Evolutionary conservation across 2,329 filamentous ascomycete species (phyloP).

Genomic region (Botrytis paeoniae): DNA sequence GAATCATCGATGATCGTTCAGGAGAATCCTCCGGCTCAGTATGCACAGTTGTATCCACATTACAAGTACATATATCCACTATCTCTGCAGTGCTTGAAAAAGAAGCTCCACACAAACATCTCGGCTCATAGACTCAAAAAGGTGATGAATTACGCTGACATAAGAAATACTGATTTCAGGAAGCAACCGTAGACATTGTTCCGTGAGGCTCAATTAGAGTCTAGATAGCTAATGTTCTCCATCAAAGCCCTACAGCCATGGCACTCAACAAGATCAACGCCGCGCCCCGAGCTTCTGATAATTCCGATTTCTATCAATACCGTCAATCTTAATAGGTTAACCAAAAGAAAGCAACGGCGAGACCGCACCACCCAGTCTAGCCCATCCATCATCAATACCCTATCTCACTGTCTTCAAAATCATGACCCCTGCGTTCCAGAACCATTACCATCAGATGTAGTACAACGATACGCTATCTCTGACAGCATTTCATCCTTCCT

Average conservation of each 20-base stretch:
- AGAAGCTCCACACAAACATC: neutral
- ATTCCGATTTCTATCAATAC: too few relatives aligned
- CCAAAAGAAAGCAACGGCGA: neutral
- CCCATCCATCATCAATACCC: neutral
- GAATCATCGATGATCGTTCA: neutral
- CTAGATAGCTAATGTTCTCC: neutral
- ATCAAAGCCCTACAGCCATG: neutral
- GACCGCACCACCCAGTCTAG: neutral
- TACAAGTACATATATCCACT: neutral
- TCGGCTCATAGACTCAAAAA: neutral
- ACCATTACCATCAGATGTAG: neutral
- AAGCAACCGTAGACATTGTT: neutral
- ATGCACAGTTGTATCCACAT: neutral
- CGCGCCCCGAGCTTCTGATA: neutral
- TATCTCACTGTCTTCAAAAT: neutral
- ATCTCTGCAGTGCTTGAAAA: too few relatives aligned
- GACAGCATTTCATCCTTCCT: neutral
- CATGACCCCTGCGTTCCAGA: neutral
- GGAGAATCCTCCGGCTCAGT: neutral
- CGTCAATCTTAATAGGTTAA: neutral
- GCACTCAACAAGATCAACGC: neutral
- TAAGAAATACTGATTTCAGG: neutral
- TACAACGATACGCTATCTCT: neutral
- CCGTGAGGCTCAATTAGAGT: neutral
- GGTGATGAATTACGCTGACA: neutral